These are phyloP conservation scores for Trypanosoma mega DNA, from an alignment of 208 protist genomes.

Conservation along the genomic window DNA sequence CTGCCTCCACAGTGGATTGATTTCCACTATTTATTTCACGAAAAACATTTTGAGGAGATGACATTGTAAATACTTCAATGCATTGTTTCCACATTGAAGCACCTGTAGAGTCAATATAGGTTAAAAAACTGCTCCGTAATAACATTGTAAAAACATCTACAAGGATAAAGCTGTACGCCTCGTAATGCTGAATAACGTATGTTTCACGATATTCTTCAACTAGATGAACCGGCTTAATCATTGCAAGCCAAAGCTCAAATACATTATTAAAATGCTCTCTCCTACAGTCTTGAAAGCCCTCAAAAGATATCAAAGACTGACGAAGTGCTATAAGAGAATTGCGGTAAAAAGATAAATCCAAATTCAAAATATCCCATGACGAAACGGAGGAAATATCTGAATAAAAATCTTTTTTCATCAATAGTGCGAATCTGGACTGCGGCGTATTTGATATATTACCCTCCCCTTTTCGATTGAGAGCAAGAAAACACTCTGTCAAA, in stretches of 20 bases:
- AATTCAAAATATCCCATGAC: conserved; percentile 44
- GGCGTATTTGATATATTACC: conserved; percentile 3
- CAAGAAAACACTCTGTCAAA: conserved; percentile 41
- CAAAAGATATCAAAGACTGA: conserved; percentile 58
- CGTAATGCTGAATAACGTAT: conserved; percentile 67
- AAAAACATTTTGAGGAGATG: conserved; percentile 32
- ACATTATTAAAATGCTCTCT: conserved; percentile 66
- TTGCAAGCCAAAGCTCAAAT: conserved; percentile 71
- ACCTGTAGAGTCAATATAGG: conserved; percentile 47
- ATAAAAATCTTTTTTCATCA: conserved; percentile 25
- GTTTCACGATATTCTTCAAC: conserved; percentile 24
- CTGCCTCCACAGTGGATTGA: conserved; percentile 23
- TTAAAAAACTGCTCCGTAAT: conserved; percentile 63
- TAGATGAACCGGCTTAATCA: conserved; percentile 53
- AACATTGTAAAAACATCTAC: conserved; percentile 60
- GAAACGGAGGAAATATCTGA: conserved; percentile 25
- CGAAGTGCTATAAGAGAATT: conserved; percentile 62
- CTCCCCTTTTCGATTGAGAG: conserved; percentile 19
- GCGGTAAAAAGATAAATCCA: conserved; percentile 50
- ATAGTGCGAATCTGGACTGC: conserved; percentile 5
- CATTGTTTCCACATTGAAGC: conserved; percentile 43
- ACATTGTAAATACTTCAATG: conserved; percentile 36
- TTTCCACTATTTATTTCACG: conserved; percentile 27
- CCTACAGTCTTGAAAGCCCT: conserved; percentile 46
- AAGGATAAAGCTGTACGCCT: conserved; percentile 65